phyloP scores from a whole-genome alignment of 768 basidiomycete genomes.

The Agaricus subrufescens region DNA sequence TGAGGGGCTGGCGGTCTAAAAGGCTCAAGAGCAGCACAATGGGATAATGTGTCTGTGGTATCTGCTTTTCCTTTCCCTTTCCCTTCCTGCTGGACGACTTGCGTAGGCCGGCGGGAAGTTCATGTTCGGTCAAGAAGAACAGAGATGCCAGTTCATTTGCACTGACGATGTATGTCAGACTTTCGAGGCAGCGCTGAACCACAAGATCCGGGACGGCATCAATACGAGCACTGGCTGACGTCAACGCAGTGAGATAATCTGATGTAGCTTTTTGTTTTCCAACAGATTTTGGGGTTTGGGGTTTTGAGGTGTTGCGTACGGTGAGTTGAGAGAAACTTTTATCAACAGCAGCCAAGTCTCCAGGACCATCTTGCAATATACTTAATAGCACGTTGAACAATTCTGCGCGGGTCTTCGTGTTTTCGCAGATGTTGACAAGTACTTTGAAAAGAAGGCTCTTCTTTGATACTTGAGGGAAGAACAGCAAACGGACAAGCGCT shows the following conservation, averaged over 20 bases:
- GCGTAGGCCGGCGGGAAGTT: slow-evolving; percentile 75
- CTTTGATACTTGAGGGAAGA: slow-evolving; percentile 91
- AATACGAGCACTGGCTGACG: slow-evolving; percentile 50
- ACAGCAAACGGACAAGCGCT: slow-evolving; percentile 85
- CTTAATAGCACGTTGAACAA: slow-evolving; percentile 92
- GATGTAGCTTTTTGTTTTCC: slow-evolving; percentile 65
- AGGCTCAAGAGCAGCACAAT: slow-evolving; percentile 86
- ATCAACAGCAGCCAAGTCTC: slow-evolving; percentile 88
- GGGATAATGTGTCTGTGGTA: slow-evolving; percentile 80
- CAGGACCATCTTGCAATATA: slow-evolving; percentile 92
- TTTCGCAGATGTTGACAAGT: slow-evolving; percentile 94
- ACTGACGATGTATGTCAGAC: slow-evolving; percentile 80
- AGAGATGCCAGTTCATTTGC: slow-evolving; percentile 80
- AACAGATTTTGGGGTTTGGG: slow-evolving; percentile 49
- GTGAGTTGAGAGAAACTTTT: slow-evolving; percentile 92
- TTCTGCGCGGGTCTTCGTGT: slow-evolving; percentile 84
- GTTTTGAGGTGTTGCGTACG: slow-evolving; percentile 49
- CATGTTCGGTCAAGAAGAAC: slow-evolving; percentile 96
- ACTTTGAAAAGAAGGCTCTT: slow-evolving; percentile 85
- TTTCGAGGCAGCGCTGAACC: slow-evolving; percentile 92
- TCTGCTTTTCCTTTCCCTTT: slow-evolving; percentile 90
- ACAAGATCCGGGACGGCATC: slow-evolving; percentile 91
- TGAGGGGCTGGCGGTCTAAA: slow-evolving; percentile 80
- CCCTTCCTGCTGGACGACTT: slow-evolving; percentile 75
- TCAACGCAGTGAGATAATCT: slow-evolving; percentile 47